Evolutionary conservation across 306 rosid species (phyloP), one percentile per base, ranked within the genome.

Genomic region (Castanea mollissima): DNA sequence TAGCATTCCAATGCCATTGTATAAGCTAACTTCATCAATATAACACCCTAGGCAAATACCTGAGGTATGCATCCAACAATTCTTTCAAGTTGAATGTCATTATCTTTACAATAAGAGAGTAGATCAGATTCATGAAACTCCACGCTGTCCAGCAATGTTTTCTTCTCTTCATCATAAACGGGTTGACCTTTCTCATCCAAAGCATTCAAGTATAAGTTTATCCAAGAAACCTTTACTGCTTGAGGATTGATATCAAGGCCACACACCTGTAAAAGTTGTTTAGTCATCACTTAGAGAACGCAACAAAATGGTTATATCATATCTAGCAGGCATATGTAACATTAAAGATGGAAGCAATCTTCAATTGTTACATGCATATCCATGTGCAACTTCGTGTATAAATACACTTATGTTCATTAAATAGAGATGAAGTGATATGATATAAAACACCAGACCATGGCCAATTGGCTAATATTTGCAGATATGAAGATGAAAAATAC

Each of bases 11-110:
- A 70, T 68, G 23, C 23, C 23, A 21, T 21, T 21, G 69, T 2
- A 6, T 27, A 16, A 49, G 12, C 54, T 3, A 49, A 49, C 54
- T 49, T 49, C 54, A 49, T 12, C 49, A n/a, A 51, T 69, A 60
- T 32, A 59, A 34, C 16, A 71, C 10, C 41, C 27, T 52, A 55
- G n/a, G 85, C 71, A n/a, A 81, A 55, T 77, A 95, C 99, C 99
- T 95, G 99, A 80, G 99, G 99, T 78, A 95, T 95, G 91, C 99
- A 95, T 71, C 99, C 99, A 60, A 95, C 99, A 86, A 92, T 93
- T 78, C 97, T 87, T 75, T 92, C 99, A 54, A 95, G 96, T 73
- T 86, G 90, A 80, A 95, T 95, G 80, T 78, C 92, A 63, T 88
- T 71, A 38, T 89, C 91, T 85, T 95, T 88, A 81, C 93, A 90